phyloP scores from a whole-genome alignment of 108 stramenopile genomes.

The Licmophora abbreviata region DNA sequence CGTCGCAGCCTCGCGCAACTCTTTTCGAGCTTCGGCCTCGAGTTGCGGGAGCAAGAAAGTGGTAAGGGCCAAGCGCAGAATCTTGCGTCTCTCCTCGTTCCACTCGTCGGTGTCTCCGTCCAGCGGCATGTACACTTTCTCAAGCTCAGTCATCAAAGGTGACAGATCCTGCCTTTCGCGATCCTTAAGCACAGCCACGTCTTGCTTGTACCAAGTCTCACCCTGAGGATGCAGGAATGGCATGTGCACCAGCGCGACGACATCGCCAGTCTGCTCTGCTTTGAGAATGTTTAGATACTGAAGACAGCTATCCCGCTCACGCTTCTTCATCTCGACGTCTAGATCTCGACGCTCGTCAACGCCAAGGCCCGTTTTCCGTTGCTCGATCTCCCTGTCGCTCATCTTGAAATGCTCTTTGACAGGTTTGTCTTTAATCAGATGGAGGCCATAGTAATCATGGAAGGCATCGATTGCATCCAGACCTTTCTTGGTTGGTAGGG shows the following conservation, averaged over 20 bases:
- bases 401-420: slow-evolving; percentile 79
- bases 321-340: slow-evolving; percentile 49
- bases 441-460: slow-evolving; percentile 83
- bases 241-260: slow-evolving; percentile 61
- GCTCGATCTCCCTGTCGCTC: slow-evolving; percentile 38
- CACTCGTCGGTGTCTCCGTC: slow-evolving; percentile 67
- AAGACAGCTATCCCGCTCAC: slow-evolving; percentile 59
- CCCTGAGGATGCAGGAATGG: slow-evolving; percentile 32
- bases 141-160: slow-evolving; percentile 43
- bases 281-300: slow-evolving; percentile 79
- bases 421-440: slow-evolving; percentile 67
- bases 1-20: slow-evolving; percentile 58
- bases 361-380: slow-evolving; percentile 33
- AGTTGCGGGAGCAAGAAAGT: slow-evolving; percentile 80
- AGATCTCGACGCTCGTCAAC: slow-evolving; percentile 56
- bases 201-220: slow-evolving; percentile 51
- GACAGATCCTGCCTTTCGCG: slow-evolving; percentile 60
- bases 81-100: slow-evolving; percentile 73
- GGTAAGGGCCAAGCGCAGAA: slow-evolving; percentile 54
- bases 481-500: slow-evolving; percentile 77
- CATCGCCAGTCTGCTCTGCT: slow-evolving; percentile 62
- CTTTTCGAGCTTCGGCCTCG: slow-evolving; percentile 68
- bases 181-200: slow-evolving; percentile 21
- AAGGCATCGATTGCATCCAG: slow-evolving; percentile 70
- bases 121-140: slow-evolving; percentile 62